These are phyloP conservation scores for Fusarium falciforme DNA, from an alignment of 2,329 filamentous ascomycete species.

Conservation along the genomic window DNA sequence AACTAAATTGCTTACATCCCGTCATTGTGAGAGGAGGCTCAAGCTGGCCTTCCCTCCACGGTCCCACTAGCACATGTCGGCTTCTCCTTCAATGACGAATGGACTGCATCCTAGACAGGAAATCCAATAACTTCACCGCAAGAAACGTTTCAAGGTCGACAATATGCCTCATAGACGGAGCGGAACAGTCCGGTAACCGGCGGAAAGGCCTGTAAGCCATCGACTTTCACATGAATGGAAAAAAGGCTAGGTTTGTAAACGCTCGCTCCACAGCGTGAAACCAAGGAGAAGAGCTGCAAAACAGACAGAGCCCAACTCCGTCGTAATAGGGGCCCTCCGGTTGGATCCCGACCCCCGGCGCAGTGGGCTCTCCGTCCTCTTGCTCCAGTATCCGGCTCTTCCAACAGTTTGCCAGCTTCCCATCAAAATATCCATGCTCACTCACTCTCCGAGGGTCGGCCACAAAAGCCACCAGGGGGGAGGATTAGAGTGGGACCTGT, in stretches of 20 bases:
- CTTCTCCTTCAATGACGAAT: conserved; percentile 25
- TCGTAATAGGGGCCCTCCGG: conserved; percentile 41
- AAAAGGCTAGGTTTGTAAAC: background rate
- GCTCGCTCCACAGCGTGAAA: background rate
- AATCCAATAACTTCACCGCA: conserved; percentile 15
- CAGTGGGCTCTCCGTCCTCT: conserved; percentile 1
- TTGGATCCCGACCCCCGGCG: conserved; percentile 30
- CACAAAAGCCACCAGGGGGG: conserved; percentile 14
- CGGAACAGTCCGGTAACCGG: background rate
- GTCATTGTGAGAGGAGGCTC: conserved; percentile 5
- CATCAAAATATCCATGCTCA: conserved; percentile 6
- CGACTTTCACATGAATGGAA: background rate
- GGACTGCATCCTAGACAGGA: conserved; percentile 3
- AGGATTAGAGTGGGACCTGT: conserved; percentile 17
- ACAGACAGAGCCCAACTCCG: conserved; percentile 21
- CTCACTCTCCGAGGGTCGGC: conserved; percentile 18
- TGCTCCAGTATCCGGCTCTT: background rate
- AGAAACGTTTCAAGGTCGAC: conserved; percentile 6
- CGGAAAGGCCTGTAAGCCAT: background rate
- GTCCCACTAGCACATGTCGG: conserved; percentile 6
- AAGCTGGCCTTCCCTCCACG: background rate
- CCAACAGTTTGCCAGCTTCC: conserved; percentile 8
- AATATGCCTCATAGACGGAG: conserved; percentile 8
- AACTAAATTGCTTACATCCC: background rate
- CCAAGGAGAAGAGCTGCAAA: background rate